A percentile compares a stretch with the other conserved stretches of the same genome.
These are phyloP conservation scores for Taphrina flavorubra DNA, from an alignment of 1,139 yeast species.

Conservation along the genomic window DNA sequence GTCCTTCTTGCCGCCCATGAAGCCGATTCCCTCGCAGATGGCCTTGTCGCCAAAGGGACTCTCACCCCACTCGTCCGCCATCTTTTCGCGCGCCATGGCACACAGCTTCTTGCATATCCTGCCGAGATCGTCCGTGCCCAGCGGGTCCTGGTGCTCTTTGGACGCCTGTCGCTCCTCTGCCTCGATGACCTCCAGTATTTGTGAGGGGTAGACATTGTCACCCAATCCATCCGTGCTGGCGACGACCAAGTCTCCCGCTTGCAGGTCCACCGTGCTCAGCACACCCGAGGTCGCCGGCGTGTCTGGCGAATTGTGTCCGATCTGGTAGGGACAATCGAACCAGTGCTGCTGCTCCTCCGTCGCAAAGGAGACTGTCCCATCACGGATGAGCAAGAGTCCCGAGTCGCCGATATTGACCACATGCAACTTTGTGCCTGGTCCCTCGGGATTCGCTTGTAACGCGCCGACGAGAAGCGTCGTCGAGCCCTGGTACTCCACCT, in stretches of 20 bases:
- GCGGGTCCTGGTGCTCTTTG: neutral
- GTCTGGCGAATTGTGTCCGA: slow-evolving; percentile 45
- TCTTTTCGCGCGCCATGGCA: slow-evolving; percentile 40
- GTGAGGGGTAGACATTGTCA: slow-evolving; percentile 44
- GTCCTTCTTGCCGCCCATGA: slow-evolving; percentile 45
- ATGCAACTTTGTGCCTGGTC: slow-evolving; percentile 27
- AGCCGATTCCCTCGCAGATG: slow-evolving; percentile 44
- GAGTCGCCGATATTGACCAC: slow-evolving; percentile 44
- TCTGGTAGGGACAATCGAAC: slow-evolving; percentile 45
- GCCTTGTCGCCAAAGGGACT: slow-evolving; percentile 45
- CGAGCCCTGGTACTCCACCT: slow-evolving; percentile 36
- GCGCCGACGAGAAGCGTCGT: slow-evolving; percentile 33
- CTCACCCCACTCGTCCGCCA: slow-evolving; percentile 43
- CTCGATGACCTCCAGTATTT: slow-evolving; percentile 39
- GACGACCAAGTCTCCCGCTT: slow-evolving; percentile 41
- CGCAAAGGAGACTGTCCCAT: slow-evolving; percentile 41
- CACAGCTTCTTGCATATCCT: slow-evolving; percentile 34
- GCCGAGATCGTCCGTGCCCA: slow-evolving; percentile 26
- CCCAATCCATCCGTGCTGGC: slow-evolving; percentile 45
- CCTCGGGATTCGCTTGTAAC: slow-evolving; percentile 21
- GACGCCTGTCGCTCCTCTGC: slow-evolving; percentile 26
- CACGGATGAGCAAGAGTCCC: slow-evolving; percentile 42
- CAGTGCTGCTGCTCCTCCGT: slow-evolving; percentile 45
- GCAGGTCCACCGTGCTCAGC: slow-evolving; percentile 26
- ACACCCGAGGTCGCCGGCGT: slow-evolving; percentile 39